Conservation (phyloP, 345 rosid species). For the Sisymbrium irio region DNA sequence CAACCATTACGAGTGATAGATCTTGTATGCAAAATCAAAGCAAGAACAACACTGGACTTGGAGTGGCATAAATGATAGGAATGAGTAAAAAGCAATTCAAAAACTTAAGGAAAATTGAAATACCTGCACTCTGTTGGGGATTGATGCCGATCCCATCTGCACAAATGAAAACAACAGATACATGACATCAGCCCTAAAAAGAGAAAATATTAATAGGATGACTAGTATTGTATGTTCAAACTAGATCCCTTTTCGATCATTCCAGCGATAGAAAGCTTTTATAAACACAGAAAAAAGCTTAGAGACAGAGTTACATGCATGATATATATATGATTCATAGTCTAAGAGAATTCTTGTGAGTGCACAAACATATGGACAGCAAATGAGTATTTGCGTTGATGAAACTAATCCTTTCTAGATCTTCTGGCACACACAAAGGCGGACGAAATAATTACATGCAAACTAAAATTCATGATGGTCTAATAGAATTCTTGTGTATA, state of each 20-base stretch:
- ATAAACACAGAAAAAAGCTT: background rate
- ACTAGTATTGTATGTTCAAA: background rate
- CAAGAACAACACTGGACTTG: background rate
- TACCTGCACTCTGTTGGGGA: slow-evolving; percentile 99
- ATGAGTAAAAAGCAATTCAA: background rate
- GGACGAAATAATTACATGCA: background rate
- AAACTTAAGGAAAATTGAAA: background rate
- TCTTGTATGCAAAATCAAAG: background rate
- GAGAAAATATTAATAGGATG: too few relatives aligned
- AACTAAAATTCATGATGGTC: background rate
- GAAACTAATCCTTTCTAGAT: background rate
- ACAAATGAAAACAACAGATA: slow-evolving; percentile 6
- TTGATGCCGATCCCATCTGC: slow-evolving; percentile 97
- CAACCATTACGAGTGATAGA: background rate
- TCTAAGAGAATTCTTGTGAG: background rate
- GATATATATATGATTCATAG: background rate
- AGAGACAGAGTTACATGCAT: background rate
- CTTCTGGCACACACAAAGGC: background rate
- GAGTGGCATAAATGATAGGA: background rate
- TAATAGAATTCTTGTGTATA: background rate
- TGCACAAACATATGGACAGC: background rate
- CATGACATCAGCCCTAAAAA: background rate
- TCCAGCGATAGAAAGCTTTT: background rate
- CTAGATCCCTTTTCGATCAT: background rate
- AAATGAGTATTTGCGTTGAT: background rate